Percentiles rank a stretch among this genome's conserved stretches.
Evolutionary conservation across 129 eudicot genomes (phyloP).

Genomic region (Dittrichia graveolens): DNA sequence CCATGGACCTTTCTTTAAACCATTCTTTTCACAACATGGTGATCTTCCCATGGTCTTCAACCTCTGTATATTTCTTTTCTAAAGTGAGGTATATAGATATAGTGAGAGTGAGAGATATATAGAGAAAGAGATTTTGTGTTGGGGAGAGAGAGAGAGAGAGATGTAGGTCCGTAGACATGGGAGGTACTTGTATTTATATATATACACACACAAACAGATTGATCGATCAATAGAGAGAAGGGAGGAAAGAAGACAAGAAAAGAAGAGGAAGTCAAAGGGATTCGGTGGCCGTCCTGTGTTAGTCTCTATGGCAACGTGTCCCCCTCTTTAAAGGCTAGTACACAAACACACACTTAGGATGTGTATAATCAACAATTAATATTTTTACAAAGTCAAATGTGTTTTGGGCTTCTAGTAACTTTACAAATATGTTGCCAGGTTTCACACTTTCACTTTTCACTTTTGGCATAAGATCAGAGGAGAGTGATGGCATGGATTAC

Average conservation of each 20-base stretch:
- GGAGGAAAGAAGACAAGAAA: conserved; percentile 25
- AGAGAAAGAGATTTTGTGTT: not conserved
- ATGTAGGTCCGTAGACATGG: conserved; percentile 47
- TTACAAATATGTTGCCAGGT: conserved; percentile 19
- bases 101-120: conserved; percentile 12
- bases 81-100: not conserved
- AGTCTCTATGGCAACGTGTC: conserved; percentile 79
- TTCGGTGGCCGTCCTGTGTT: conserved; percentile 87
- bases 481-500: conserved; percentile 11
- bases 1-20: conserved; percentile 90
- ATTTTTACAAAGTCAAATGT: conserved; percentile 30
- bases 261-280: conserved; percentile 62
- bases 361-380: not conserved
- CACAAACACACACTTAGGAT: conserved; percentile 27
- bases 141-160: conserved; percentile 13
- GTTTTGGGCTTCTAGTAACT: conserved; percentile 28
- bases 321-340: conserved; percentile 41
- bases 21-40: conserved; percentile 86
- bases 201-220: not conserved
- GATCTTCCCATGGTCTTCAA: conserved; percentile 76
- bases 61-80: conserved; percentile 2
- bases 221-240: not conserved
- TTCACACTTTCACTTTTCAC: conserved; percentile 27
- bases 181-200: conserved; percentile 36
- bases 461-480: conserved; percentile 18